A percentile compares a stretch with the other conserved stretches of the same genome.
Evolutionary conservation across 306 rosid species (phyloP).

Genomic region (Gastrolobium bilobum): DNA sequence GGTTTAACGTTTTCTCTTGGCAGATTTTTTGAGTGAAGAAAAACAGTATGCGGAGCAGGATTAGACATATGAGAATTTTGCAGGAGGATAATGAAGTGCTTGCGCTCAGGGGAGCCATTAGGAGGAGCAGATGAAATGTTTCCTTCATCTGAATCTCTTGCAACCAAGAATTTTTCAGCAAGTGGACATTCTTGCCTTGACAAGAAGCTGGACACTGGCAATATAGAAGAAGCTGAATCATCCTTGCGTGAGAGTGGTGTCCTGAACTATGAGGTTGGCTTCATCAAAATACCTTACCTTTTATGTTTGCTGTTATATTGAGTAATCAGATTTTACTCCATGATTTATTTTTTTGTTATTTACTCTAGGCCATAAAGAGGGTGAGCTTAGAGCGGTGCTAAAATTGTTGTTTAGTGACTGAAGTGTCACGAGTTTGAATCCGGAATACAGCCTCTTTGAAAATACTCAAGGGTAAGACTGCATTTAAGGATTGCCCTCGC

Average conservation of each 20-base stretch:
- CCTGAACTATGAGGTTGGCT: conserved; percentile 89
- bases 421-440: too few species aligned
- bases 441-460: too few species aligned
- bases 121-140: conserved; percentile 57
- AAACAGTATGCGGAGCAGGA: conserved; percentile 57
- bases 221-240: conserved; percentile 91
- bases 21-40: conserved; percentile 59
- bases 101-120: conserved; percentile 67
- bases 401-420: too few species aligned
- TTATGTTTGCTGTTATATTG: conserved; percentile 13
- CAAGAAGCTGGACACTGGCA: conserved; percentile 67
- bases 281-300: conserved; percentile 34
- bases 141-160: conserved; percentile 61
- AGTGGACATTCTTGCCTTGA: conserved; percentile 52
- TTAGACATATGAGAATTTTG: conserved; percentile 51
- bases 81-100: conserved; percentile 68
- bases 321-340: conserved; percentile 14
- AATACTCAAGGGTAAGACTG: too few species aligned
- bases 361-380: conserved; percentile 9
- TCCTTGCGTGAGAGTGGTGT: conserved; percentile 82
- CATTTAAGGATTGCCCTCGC: too few species aligned
- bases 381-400: too few species aligned
- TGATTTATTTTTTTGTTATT: conserved; percentile 27
- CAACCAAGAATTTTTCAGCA: conserved; percentile 57
- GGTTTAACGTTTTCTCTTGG: conserved; percentile 47